Base-by-base conservation (phyloP, 2,329 filamentous ascomycete genomes). In the Fusarium marasasianum region DNA sequence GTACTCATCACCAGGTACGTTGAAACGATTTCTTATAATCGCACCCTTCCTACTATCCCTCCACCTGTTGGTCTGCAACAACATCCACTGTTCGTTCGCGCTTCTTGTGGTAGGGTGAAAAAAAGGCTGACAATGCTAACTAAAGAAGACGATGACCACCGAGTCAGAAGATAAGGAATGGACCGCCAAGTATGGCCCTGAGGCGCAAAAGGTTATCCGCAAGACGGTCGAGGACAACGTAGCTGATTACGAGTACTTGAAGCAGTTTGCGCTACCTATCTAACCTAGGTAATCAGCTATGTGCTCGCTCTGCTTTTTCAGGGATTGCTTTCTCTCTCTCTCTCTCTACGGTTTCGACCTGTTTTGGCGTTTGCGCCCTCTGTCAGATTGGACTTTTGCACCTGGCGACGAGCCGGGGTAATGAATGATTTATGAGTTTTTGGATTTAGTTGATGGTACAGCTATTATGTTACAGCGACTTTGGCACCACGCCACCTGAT, bases 201-300 rank as follows among this genome's bases (percentile, higher is more conserved):
- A 94, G 78, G 93, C 86, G 18, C 91, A 92, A 64, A 91, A 90
- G 80, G 81, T 91, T 53, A 96, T 96, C 79, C 86, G 91, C 69
- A 86, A 91, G 76, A 91, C 89, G 18, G 93, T 95, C 43, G 88
- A 93, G 69, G 91, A 88, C 61, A 95, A 94, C 78, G 84, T 93
- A 54, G 86, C 87, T 57, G 88, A 94, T 80, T 96, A 96, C 81
- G 92, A 96, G 82, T 94, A 95, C 80, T 84, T 96, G 82, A 95
- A 93, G 88, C 88, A 90, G 78, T 96, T 94, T 75, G 77, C 77
- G 33, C 67, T 79, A 64, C 54, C 61, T 29, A 57, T 77, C 26
- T 74, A 74, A 69, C 57, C 33, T 37, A 35, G 33, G 33, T 35
- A 45, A 43, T 26, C 66, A 55, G 55, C 45, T 45, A 43, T 37